These are phyloP conservation scores for Epichloe elymi DNA, from an alignment of 2,329 filamentous ascomycete species.

Conservation along the genomic window DNA sequence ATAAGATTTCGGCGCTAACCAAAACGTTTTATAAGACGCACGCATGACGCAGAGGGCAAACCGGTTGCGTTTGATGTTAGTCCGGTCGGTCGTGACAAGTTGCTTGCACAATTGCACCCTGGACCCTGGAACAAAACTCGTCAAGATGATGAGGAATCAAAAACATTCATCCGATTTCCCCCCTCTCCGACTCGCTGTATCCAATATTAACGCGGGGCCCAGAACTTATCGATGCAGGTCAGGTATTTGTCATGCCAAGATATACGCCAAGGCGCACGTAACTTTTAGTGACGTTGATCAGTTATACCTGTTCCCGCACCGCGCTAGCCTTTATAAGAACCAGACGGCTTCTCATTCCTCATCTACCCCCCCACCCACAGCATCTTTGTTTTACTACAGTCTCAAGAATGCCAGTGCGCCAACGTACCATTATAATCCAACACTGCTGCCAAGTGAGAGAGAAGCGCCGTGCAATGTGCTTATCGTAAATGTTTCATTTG, in stretches of 20 bases:
- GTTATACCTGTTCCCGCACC: no score
- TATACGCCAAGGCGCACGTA: not conserved
- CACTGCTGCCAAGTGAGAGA: no score
- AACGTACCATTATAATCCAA: not conserved
- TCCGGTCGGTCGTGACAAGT: no score
- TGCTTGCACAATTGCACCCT: no score
- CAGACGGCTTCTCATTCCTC: not conserved
- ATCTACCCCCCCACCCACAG: not conserved
- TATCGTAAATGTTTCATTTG: no score
- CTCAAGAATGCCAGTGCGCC: not conserved
- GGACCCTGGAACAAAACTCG: not conserved
- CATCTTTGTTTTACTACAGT: constrained; percentile 4
- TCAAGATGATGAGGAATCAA: not conserved
- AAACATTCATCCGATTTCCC: not conserved
- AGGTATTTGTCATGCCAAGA: not conserved
- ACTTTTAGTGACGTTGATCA: not conserved
- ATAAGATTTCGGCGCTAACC: no score
- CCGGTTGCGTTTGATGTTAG: no score
- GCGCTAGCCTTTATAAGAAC: not conserved
- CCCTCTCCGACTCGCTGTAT: not conserved
- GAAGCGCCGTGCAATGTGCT: no score
- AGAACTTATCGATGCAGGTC: not conserved
- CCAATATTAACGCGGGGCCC: not conserved
- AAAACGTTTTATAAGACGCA: no score
- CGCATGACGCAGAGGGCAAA: no score